A percentile compares a stretch with the other conserved stretches of the same genome.
Conservation (phyloP, 495 filamentous ascomycete genomes). For the Cercophora scortea region DNA sequence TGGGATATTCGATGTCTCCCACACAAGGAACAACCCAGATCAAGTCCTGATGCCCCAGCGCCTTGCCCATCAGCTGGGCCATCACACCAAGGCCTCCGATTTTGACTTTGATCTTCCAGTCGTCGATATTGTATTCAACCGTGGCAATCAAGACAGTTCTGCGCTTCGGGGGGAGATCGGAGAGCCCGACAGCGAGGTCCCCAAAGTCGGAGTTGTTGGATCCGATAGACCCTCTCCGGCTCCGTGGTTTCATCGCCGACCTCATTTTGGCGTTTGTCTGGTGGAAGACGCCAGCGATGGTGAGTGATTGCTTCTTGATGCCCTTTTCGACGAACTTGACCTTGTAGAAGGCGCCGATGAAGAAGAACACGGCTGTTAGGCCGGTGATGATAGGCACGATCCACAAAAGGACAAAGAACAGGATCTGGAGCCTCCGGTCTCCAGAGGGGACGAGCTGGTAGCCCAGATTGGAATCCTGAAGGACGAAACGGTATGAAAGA, state of each 20-base stretch:
- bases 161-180: conserved; percentile 3
- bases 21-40: conserved; percentile 74
- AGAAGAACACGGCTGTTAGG: conserved; percentile 42
- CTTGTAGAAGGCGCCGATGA: conserved; percentile 54
- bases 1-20: conserved; percentile 40
- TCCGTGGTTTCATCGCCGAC: conserved; percentile 8
- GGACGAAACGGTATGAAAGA: conserved; percentile 44
- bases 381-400: conserved; percentile 42
- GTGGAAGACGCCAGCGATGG: conserved; percentile 14
- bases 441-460: conserved; percentile 25
- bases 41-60: conserved; percentile 59
- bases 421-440: background rate
- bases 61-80: conserved; percentile 65
- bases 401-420: conserved; percentile 25
- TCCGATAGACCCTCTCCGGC: conserved; percentile 1
- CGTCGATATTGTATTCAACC: conserved; percentile 67
- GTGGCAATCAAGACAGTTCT: conserved; percentile 56
- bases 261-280: conserved; percentile 42
- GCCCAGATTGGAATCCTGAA: conserved; percentile 40
- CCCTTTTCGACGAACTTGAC: conserved; percentile 47
- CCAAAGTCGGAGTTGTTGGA: conserved; percentile 2
- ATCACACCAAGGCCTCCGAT: conserved; percentile 66
- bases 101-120: conserved; percentile 67
- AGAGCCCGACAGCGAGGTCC: conserved; percentile 15
- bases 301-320: conserved; percentile 3